phyloP scores from a whole-genome alignment of 106 monocot genomes.

The Narthecium ossifragum region DNA sequence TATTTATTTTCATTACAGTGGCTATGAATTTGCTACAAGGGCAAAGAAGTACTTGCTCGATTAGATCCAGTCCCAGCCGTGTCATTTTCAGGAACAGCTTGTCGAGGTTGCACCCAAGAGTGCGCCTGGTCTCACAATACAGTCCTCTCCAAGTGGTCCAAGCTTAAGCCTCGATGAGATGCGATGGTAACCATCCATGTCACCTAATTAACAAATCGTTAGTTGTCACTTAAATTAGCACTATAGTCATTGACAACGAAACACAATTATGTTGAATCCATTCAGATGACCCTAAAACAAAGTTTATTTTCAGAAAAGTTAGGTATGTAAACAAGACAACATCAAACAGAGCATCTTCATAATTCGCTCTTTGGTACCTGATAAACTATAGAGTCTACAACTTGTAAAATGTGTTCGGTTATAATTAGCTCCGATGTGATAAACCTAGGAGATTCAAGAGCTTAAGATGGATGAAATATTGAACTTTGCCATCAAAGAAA shows the following conservation, averaged over 20 bases:
- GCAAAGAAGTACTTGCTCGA: conserved; percentile 20
- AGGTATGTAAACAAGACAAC: not conserved
- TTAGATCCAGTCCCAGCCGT: conserved; percentile 25
- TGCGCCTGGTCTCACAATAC: conserved; percentile 10
- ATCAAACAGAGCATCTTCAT: conserved; percentile 38
- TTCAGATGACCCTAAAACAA: too few species aligned
- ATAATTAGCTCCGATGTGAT: too few species aligned
- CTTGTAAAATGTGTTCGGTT: too few species aligned
- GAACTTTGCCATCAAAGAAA: too few species aligned
- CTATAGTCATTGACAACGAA: not conserved
- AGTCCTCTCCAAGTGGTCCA: conserved; percentile 63
- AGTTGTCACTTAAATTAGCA: too few species aligned
- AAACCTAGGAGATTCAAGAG: too few species aligned
- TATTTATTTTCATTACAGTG: too few species aligned
- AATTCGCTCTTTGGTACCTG: conserved; percentile 85
- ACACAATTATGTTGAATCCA: not conserved
- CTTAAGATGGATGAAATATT: too few species aligned
- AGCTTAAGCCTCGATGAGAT: conserved; percentile 81
- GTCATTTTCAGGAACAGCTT: conserved; percentile 34
- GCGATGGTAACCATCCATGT: conserved; percentile 54
- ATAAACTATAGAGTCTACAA: too few species aligned
- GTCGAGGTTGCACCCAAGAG: conserved; percentile 23
- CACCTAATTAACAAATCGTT: conserved; percentile 29
- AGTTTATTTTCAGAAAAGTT: not conserved
- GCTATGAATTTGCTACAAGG: too few species aligned